Evolutionary conservation across 2,329 filamentous ascomycete genomes (phyloP), one percentile per base, ranked within the genome.

Genomic region (Neophaeococcomyces aloes): DNA sequence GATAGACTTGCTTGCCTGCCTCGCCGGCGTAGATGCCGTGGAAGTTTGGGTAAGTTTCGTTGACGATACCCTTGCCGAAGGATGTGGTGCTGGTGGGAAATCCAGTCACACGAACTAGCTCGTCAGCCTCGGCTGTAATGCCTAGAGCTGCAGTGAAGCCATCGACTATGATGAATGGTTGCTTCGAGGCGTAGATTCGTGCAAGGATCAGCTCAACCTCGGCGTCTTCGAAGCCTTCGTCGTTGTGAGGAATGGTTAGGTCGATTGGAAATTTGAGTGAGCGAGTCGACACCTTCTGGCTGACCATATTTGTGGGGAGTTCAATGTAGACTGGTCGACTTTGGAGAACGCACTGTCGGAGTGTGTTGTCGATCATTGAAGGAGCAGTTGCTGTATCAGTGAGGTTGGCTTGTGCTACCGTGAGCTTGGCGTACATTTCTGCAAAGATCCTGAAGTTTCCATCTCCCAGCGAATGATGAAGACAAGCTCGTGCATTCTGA

Each of bases 271-370:
- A 48, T 7, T 45, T 35, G 8, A 55, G 43, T 4, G 29, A 23
- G 3, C 46, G 42, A 7, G 48, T 38, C 7, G 48, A 38, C 3
- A 55, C 50, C 40, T 41, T 46, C 2, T 46, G 44, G 27, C 46
- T 48, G 29, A 54, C 52, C 52, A 54, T 51, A 31, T 53, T 49
- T 30, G 50, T 55, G 2, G 75, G 75, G 3, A 79, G 52, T 48
- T 74, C 68, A 15, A 78, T 67, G 46, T 75, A 78, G 1, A 74
- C 75, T 0, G 75, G 75, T 2, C 71, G 64, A 44, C 70, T 74
- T 29, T 74, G 67, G 36, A 70, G 51, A 27, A 77, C 57, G 35
- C 71, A 74, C 45, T 73, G 65, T 44, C 61, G 59, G 25, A 79
- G 57, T 3, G 68, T 63, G 36, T 63, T 56, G 51, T 78, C 75